Evolutionary conservation across 2,329 filamentous ascomycete genomes (phyloP).

Genomic region (Catunica adiposa): DNA sequence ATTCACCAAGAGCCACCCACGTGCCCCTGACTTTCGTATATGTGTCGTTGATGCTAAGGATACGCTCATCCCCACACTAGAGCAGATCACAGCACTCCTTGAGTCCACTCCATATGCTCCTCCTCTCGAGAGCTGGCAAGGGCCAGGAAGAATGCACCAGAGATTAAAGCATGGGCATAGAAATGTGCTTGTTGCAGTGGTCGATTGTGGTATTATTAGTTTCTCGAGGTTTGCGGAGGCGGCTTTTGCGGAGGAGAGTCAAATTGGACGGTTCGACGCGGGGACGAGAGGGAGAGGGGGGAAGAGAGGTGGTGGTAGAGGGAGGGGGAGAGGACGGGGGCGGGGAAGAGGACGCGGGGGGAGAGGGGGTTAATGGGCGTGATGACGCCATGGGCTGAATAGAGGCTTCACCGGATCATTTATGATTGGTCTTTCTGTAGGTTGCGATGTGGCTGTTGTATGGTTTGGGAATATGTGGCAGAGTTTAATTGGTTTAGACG

Average conservation of each 20-base stretch:
- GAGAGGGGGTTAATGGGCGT: neutral
- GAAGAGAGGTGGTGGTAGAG: slow-evolving; percentile 27
- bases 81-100: slow-evolving; percentile 54
- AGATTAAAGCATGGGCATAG: slow-evolving; percentile 70
- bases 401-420: neutral
- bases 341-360: slow-evolving; percentile 1
- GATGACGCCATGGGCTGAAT: neutral
- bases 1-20: slow-evolving; percentile 68
- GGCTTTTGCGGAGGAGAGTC: slow-evolving; percentile 57
- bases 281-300: slow-evolving; percentile 22
- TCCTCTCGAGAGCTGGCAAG: slow-evolving; percentile 20
- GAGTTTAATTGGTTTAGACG: neutral
- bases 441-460: neutral
- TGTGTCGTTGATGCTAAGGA: slow-evolving; percentile 64
- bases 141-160: slow-evolving; percentile 45
- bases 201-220: slow-evolving; percentile 79
- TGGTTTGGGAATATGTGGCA: neutral
- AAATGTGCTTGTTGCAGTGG: slow-evolving; percentile 71
- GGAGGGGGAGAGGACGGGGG: slow-evolving; percentile 19
- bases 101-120: slow-evolving; percentile 45
- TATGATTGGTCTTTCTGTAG: neutral
- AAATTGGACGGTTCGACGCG: slow-evolving; percentile 42
- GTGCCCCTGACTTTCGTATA: slow-evolving; percentile 67
- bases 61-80: slow-evolving; percentile 53
- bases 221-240: slow-evolving; percentile 69